Evolutionary conservation across 768 basidiomycete species (phyloP), one percentile per base, ranked within the genome.

Genomic region (Russula dissimulans): DNA sequence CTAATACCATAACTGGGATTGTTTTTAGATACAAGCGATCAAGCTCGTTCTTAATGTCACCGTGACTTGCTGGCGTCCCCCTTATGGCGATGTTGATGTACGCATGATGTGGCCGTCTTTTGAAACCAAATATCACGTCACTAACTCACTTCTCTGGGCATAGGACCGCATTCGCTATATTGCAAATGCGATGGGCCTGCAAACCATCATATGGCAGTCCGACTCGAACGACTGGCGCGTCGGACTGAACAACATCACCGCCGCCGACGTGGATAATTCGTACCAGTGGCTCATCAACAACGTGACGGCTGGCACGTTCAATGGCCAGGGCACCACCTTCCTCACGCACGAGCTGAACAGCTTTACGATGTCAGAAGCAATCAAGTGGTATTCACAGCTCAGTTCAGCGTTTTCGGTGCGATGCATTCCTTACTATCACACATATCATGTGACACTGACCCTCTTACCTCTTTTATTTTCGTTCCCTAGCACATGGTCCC

Each of bases 151-250:
- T 39, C 26, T 38, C 15, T 11, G n/a, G 32, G 1, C 41, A 47
- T 39, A 66, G 65, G 84, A 86, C 71, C 86, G 90, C 54, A 82
- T 91, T 45, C 81, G 91, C 38, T 75, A 80, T 39, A 85, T 92
- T 58, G 82, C 85, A 3, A 69, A 82, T 26, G 82, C 78, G 9
- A 81, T 91, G 64, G 83, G 83, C 41, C 73, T 91, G 15, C 79
- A 79, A 12, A 87, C 87, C 3, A 77, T 92, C 68, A 75, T 91
- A 53, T 92, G 91, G 90, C 70, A 76, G 65, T 82, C 78, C 61
- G 84, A 87, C 66, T 79, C 83, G n/a, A 74, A 78, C 42, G 89
- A 93, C 71, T 91, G 88, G 88, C 69, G 82, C 54, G 62, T 55
- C 8, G 65, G 65, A 39, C 1, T 5, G 9, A 34, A 10, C 41